Percentiles rank a stretch among this genome's conserved stretches.
Conservation (phyloP, 129 eudicot genomes). For the Tagetes erecta region DNA sequence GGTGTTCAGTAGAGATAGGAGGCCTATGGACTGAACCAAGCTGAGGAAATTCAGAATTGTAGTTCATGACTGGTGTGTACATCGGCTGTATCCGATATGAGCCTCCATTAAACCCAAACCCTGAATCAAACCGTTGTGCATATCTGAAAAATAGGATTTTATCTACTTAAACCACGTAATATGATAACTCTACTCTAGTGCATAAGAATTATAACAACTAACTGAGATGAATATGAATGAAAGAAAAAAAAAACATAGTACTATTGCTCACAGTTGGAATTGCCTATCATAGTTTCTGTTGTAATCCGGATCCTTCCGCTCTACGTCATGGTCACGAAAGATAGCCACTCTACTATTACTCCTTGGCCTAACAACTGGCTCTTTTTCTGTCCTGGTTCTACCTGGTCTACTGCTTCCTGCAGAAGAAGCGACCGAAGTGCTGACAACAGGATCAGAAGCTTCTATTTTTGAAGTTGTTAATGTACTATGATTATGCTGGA, state of each 20-base stretch:
- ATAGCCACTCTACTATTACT: constrained; percentile 79
- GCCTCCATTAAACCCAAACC: constrained; percentile 85
- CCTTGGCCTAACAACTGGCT: constrained; percentile 68
- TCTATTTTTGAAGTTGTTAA: constrained; percentile 46
- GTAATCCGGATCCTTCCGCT: constrained; percentile 89
- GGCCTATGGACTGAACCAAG: constrained; percentile 78
- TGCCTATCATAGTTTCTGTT: constrained; percentile 86
- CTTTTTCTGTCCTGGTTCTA: constrained; percentile 71
- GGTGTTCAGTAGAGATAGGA: constrained; percentile 60
- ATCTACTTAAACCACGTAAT: not conserved
- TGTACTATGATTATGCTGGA: constrained; percentile 49
- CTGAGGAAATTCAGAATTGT: constrained; percentile 93
- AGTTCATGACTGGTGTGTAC: constrained; percentile 84
- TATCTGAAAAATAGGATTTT: constrained; percentile 44
- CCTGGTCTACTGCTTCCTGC: constrained; percentile 73
- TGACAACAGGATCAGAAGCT: constrained; percentile 48
- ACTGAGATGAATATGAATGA: not conserved
- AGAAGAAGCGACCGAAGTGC: constrained; percentile 50
- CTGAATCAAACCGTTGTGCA: constrained; percentile 94
- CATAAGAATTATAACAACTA: not conserved
- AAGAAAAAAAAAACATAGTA: constrained; percentile 1
- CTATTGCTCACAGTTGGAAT: not conserved
- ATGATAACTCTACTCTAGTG: not conserved
- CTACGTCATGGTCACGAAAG: constrained; percentile 86
- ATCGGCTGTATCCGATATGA: constrained; percentile 79